A percentile compares a stretch with the other conserved stretches of the same genome.
Conservation (phyloP, 2,329 filamentous ascomycete species). For the Colletotrichum lini region DNA sequence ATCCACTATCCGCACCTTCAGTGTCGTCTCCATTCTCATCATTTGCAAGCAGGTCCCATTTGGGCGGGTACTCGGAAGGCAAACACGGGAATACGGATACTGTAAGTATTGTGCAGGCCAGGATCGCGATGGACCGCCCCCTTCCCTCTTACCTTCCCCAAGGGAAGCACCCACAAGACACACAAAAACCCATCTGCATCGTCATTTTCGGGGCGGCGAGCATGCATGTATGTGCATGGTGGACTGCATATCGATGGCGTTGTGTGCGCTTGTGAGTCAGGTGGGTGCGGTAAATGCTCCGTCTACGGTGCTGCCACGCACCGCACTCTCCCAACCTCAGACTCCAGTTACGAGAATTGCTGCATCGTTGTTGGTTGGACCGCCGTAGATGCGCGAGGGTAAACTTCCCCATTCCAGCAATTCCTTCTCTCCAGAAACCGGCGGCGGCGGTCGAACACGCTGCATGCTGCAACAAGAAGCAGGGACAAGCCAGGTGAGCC, state of each 20-base stretch:
- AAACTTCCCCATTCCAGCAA: slow-evolving; percentile 27
- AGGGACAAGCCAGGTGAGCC: slow-evolving; percentile 3
- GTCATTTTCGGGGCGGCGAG: slow-evolving; percentile 23
- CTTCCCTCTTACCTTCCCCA: slow-evolving; percentile 33
- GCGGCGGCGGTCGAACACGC: not conserved
- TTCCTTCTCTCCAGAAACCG: slow-evolving; percentile 26
- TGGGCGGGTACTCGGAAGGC: slow-evolving; percentile 18
- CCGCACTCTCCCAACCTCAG: not conserved
- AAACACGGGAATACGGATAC: slow-evolving; percentile 35
- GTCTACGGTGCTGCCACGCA: not conserved
- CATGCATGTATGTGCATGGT: slow-evolving; percentile 26
- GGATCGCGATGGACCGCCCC: slow-evolving; percentile 17
- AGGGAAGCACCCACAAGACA: slow-evolving; percentile 14
- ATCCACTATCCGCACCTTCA: not conserved
- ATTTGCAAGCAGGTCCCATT: not conserved
- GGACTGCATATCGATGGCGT: slow-evolving; percentile 24
- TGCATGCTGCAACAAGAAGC: slow-evolving; percentile 13
- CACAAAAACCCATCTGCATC: slow-evolving; percentile 27
- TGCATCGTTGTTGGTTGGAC: not conserved
- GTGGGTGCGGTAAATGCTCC: slow-evolving; percentile 6
- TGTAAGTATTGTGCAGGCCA: slow-evolving; percentile 8
- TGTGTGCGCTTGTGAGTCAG: slow-evolving; percentile 1
- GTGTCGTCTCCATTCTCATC: not conserved
- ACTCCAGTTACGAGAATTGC: not conserved
- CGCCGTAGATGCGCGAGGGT: slow-evolving; percentile 35